Percentiles rank a stretch among this genome's conserved stretches.
phyloP scores from a whole-genome alignment of 2,329 filamentous ascomycete species.

The Rutstroemia sp. region DNA sequence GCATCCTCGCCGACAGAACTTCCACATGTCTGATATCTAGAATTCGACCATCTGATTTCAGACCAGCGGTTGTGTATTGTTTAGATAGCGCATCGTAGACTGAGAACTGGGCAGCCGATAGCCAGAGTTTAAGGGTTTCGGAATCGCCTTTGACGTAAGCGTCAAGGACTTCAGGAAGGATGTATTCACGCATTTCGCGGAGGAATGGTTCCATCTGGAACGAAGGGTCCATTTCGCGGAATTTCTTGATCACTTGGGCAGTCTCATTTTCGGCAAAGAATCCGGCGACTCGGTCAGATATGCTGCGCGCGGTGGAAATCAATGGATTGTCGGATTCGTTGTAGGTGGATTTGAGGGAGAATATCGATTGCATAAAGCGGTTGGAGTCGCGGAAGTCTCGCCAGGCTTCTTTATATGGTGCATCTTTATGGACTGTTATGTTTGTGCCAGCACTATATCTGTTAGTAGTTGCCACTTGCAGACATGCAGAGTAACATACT shows the following conservation, averaged over 20 bases:
- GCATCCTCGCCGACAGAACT: conserved; percentile 69
- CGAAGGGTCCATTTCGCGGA: conserved; percentile 87
- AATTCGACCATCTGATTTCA: conserved; percentile 92
- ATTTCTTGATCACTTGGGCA: conserved; percentile 95
- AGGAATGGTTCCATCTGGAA: conserved; percentile 96
- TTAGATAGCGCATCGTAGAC: conserved; percentile 96
- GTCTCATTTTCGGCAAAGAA: conserved; percentile 99
- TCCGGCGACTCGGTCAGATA: conserved; percentile 84
- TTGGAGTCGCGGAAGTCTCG: conserved; percentile 86
- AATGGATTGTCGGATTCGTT: conserved; percentile 97
- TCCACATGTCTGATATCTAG: conserved; percentile 94
- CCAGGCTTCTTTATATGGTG: conserved; percentile 98
- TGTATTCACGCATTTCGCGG: conserved; percentile 94
- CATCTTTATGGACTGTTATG: conserved; percentile 91
- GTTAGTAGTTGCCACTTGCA: conserved; percentile 22
- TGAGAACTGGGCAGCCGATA: conserved; percentile 91
- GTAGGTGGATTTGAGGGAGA: conserved; percentile 79
- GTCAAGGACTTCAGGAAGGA: conserved; percentile 92
- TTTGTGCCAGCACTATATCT: conserved; percentile 77
- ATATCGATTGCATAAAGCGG: conserved; percentile 80
- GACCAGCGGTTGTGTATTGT: conserved; percentile 87
- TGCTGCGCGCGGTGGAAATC: conserved; percentile 81
- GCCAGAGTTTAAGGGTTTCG: conserved; percentile 86
- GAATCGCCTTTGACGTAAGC: conserved; percentile 96
- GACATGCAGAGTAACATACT: conserved; percentile 51